Evolutionary conservation across 2,329 filamentous ascomycete genomes (phyloP), one percentile per base, ranked within the genome.

Genomic region (Thyridium curvatum): DNA sequence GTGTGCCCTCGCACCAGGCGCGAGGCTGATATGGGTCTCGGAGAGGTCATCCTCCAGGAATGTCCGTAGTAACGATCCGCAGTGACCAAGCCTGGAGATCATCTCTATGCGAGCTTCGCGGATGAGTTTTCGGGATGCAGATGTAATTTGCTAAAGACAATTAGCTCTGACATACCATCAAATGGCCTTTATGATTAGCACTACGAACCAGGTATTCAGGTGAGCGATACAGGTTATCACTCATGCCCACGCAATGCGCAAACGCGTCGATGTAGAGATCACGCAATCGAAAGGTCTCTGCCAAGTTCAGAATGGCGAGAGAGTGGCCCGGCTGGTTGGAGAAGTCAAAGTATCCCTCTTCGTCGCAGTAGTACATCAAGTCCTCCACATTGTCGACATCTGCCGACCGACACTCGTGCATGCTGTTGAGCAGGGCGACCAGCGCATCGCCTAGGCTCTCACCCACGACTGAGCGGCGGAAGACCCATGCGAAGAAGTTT

Each of bases 171-270:
- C 10, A 26, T 26, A 6, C 10, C 21, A 26, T n/a, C n/a, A 26
- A 26, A 10, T 6, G 6, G 21, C 6, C 21, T 6, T 6, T 6
- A 26, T 26, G 6, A 10, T 6, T 26, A 26, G 21, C 10, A 37
- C 18, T 6, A 61, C 74, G 49, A 63, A 82, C 80, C 55, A 72
- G 64, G 44, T 79, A 85, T 45, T 85, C 84, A 2, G 70, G 55
- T 46, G 72, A 75, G 6, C 61, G 52, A 31, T 68, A 64, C 5
- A 90, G 45, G 18, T 66, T 65, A 15, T 84, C 76, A 43, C 74
- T 75, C 85, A 91, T 89, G 32, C 86, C 86, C 29, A 84, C 82
- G 52, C 85, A 88, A 52, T 93, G 86, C 12, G 76, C 72, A 58
- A 90, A 88, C 0, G 86, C 80, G 51, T 86, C 74, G 10, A 80